These are phyloP conservation scores for Fusarium verticillioides DNA, from an alignment of 2,329 filamentous ascomycete genomes.

Conservation along the genomic window DNA sequence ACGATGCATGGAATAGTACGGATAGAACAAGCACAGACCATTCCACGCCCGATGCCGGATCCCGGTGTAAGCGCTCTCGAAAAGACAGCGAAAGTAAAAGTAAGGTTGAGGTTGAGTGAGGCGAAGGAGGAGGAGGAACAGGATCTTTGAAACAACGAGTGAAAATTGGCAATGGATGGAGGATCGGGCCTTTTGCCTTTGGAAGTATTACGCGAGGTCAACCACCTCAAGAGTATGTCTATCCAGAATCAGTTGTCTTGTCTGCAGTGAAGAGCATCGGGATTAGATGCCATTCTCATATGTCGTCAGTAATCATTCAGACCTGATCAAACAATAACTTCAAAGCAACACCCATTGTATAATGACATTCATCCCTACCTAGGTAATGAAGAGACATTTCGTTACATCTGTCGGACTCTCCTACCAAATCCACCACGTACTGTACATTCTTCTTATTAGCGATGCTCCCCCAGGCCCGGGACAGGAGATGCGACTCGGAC, in stretches of 20 bases:
- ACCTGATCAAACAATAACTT: not conserved
- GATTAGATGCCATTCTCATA: not conserved
- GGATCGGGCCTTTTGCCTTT: constrained; percentile 10
- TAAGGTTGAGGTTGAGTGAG: not conserved
- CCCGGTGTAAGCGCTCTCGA: constrained; percentile 25
- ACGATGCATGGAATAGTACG: constrained; percentile 1
- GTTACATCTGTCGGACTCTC: constrained; percentile 3
- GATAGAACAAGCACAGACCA: constrained; percentile 3
- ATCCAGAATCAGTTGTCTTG: not conserved
- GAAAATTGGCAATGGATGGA: not conserved
- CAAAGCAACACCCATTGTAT: not conserved
- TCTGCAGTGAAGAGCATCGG: not conserved
- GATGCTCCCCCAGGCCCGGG: not conserved
- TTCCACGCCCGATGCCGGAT: constrained; percentile 35
- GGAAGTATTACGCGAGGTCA: constrained; percentile 9
- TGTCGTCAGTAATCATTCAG: not conserved
- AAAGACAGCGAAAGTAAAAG: not conserved
- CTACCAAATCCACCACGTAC: constrained; percentile 1
- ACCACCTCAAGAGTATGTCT: not conserved
- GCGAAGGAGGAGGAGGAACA: not conserved
- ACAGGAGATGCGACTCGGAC: not conserved
- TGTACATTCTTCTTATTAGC: not conserved
- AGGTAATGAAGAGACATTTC: not conserved
- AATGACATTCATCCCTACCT: not conserved
- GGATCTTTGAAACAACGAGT: constrained; percentile 1